Evolutionary conservation across 768 basidiomycete genomes (phyloP).

Genomic region (Lentinula raphanica): DNA sequence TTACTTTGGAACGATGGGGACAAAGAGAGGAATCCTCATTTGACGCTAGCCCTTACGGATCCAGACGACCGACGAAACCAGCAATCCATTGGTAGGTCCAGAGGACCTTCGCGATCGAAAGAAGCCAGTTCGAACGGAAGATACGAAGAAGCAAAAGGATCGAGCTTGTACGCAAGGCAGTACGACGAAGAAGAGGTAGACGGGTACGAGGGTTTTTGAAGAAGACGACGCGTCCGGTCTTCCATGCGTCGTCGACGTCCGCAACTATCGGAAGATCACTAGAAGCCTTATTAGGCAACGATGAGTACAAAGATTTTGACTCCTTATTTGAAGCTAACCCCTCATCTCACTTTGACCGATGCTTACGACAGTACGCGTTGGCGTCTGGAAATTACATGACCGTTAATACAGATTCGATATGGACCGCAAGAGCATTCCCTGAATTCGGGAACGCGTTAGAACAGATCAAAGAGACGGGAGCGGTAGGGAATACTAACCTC

Average conservation of each 20-base stretch:
- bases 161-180: too few relatives aligned
- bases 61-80: constrained; percentile 4
- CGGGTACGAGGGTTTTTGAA: background rate
- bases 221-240: background rate
- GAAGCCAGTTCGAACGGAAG: too few relatives aligned
- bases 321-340: background rate
- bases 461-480: too few relatives aligned
- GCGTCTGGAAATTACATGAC: too few relatives aligned
- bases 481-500: too few relatives aligned
- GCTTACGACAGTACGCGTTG: too few relatives aligned
- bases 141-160: too few relatives aligned
- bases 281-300: constrained; percentile 8
- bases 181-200: too few relatives aligned
- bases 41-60: background rate
- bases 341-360: background rate
- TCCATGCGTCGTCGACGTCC: background rate
- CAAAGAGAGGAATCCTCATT: background rate
- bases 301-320: constrained; percentile 1
- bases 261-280: constrained; percentile 9
- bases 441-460: too few relatives aligned
- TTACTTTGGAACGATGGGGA: background rate
- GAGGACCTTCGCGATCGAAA: background rate
- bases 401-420: too few relatives aligned
- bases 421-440: too few relatives aligned
- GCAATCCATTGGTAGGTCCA: background rate